Evolutionary conservation across 441 rosid species (phyloP), one percentile per base, ranked within the genome.

Genomic region (Eutrema salsugineum): DNA sequence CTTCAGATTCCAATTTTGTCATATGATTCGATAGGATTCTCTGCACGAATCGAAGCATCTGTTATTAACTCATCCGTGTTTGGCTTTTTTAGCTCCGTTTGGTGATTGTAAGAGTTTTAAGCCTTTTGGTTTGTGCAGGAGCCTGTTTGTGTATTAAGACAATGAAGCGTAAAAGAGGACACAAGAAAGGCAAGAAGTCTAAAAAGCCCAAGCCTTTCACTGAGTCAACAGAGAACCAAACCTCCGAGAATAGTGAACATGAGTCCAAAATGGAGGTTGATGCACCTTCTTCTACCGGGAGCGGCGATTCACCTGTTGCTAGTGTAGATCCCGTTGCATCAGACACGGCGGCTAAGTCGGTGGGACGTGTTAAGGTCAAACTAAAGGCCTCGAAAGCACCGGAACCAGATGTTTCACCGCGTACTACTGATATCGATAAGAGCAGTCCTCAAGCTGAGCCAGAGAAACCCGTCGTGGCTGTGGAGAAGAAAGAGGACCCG

Each of bases 131-230:
- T n/a, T 8, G 16, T 71, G 56, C 47, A 72, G 70, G 77, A 72
- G 24, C 17, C 14, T 72, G 43, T 44, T 22, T 33, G 9, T 33
- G 36, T 33, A 2, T 33, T 7, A 40, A 40, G 48, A 49, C 36
- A 6, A 95, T 93, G 98, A 95, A 95, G 87, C 82, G 99, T 55
- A 95, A 91, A 82, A 77, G 91, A 60, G 95, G 91, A 47, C 87
- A 89, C 67, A 93, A 87, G 87, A 89, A 91, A 77, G 88, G 89
- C 4, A 91, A 84, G 11, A 88, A 84, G 59, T 68, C 82, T 17
- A 88, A 85, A 62, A 62, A 72, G 44, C 57, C 71, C 0, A 57
- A 76, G 15, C 48, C 71, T 3, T 63, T 22, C 36, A 68, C 27
- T 8, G 77, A 24, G 27, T 24, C 27, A 24, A 24, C 27, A 24